A percentile compares a stretch with the other conserved stretches of the same genome.
Evolutionary conservation across 495 filamentous ascomycete species (phyloP).

Genomic region (Xylaria venustula): DNA sequence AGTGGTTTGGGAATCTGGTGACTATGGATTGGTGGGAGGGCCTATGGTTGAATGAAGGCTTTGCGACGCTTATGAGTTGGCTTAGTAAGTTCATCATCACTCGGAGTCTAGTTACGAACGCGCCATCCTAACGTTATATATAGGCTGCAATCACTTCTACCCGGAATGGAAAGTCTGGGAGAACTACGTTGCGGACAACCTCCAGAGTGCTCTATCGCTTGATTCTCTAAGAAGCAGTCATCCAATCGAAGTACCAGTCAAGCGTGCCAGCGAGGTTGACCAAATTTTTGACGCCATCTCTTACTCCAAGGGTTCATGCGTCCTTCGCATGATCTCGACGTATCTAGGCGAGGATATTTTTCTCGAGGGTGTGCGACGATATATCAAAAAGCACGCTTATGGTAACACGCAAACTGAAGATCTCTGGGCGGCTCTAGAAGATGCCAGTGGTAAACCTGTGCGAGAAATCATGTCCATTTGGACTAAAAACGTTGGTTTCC

Average conservation of each 20-base stretch:
- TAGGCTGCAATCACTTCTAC: constrained; percentile 82
- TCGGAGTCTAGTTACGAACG: background rate
- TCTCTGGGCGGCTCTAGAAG: constrained; percentile 84
- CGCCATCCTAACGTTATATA: constrained; percentile 29
- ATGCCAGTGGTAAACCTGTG: constrained; percentile 89
- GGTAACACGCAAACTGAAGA: constrained; percentile 82
- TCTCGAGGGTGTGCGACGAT: constrained; percentile 86
- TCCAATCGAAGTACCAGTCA: constrained; percentile 95
- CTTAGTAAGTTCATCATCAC: constrained; percentile 27
- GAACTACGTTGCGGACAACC: constrained; percentile 84
- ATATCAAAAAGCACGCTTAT: constrained; percentile 94
- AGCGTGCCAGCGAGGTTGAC: constrained; percentile 92
- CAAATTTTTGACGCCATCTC: constrained; percentile 99
- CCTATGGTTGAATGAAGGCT: constrained; percentile 97
- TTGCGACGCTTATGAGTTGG: constrained; percentile 79
- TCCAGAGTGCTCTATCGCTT: constrained; percentile 81
- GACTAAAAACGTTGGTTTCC: constrained; percentile 77
- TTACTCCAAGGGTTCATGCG: constrained; percentile 94
- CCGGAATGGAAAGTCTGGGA: constrained; percentile 99
- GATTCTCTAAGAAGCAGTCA: constrained; percentile 94
- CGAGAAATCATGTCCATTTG: constrained; percentile 74
- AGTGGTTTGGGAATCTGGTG: constrained; percentile 98
- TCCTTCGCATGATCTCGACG: constrained; percentile 95
- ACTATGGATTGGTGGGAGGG: constrained; percentile 99
- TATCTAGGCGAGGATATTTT: constrained; percentile 92